Base-by-base conservation (phyloP, 257 asterid species). In the Primulina tabacum region DNA sequence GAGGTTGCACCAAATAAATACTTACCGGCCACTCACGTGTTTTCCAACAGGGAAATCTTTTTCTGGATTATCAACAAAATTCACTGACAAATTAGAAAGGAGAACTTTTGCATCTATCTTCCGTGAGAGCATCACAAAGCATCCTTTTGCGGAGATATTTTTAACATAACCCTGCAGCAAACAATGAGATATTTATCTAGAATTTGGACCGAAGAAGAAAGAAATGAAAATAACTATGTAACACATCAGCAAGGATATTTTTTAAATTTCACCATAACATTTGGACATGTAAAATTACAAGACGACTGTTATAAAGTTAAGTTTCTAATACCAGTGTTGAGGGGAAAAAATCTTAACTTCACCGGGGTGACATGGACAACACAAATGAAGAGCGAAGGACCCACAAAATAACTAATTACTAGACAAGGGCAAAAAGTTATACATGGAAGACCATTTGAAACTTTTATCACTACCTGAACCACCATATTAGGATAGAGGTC, bases 101-200 rank as follows among this genome's bases (percentile, higher is more conserved):
- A 91, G 97, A 67, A 94, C 73, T 77, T 82, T 94, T 38, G 96
- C 99, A 74, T 94, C 99, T 62, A 89, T 69, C 81, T 86, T 90
- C 72, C 96, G 81, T 6, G 96, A 89, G 68, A 94, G 89, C 89
- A 78, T 87, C 74, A 94, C 77, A 65, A 89, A 94, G 58, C 99
- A 94, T 75, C 97, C 99, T 82, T 81, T 90, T 8, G 88, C 37
- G n/a, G 96, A 81, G 28, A 86, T 72, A 53, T 79, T 85, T 81
- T 94, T 94, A 52, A 90, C 95, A 76, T 93, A 93, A 37, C 97
- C 99, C 97, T 93, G 73, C 79, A 73, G 72, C 37, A 79, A 69
- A 60, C 21, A 77, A 64, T 24, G 72, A 9, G 32, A 67, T 4
- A 24, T 40, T 50, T 35, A 56, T 20, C 29, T 57, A 11, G 29